Conservation (phyloP, 805 yeast genomes). For the Maudiozyma saulgeensis region DNA sequence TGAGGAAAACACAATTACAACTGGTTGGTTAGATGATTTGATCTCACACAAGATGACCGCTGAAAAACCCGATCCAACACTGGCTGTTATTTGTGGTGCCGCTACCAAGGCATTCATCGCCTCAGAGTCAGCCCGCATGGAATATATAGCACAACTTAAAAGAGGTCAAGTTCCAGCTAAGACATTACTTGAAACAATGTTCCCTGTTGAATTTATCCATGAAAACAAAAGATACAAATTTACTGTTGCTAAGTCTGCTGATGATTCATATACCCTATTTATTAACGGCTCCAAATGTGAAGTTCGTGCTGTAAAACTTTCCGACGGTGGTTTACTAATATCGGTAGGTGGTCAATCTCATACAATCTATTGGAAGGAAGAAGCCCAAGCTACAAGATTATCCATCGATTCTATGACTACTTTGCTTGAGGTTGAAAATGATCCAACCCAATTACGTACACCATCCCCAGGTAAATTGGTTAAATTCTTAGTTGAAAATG, state of each 20-base stretch:
- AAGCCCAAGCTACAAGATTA: constrained; percentile 87
- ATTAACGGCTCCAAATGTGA: constrained; percentile 87
- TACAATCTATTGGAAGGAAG: constrained; percentile 95
- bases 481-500: constrained; percentile 85
- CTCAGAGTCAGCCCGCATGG: constrained; percentile 57
- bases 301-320: constrained; percentile 77
- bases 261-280: constrained; percentile 77
- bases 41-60: constrained; percentile 90
- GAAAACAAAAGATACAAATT: constrained; percentile 89
- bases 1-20: constrained; percentile 91
- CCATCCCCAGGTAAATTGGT: constrained; percentile 99
- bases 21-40: constrained; percentile 98
- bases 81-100: constrained; percentile 96
- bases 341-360: constrained; percentile 90
- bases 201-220: constrained; percentile 89
- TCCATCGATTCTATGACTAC: constrained; percentile 95
- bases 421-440: constrained; percentile 87
- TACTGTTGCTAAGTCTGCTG: constrained; percentile 88
- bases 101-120: constrained; percentile 87
- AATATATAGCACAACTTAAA: constrained; percentile 69
- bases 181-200: constrained; percentile 72
- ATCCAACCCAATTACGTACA: constrained; percentile 96
- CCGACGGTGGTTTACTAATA: constrained; percentile 89
- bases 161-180: constrained; percentile 92
- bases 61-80: constrained; percentile 85